Evolutionary conservation across 305 asterid species (phyloP), one percentile per base, ranked within the genome.

Genomic region (Caryopteris hybrid): DNA sequence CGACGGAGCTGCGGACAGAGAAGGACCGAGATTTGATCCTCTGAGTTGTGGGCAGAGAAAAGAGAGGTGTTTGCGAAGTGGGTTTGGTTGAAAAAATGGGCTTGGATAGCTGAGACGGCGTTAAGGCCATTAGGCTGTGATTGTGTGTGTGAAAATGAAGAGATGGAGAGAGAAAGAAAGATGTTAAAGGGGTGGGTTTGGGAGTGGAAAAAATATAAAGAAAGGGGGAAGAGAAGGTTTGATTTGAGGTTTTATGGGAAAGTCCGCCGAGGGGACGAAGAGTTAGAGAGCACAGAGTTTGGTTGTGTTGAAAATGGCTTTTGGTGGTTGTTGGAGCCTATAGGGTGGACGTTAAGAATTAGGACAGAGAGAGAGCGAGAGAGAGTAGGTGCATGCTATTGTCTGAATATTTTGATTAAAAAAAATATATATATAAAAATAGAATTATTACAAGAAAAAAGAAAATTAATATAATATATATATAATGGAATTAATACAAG

Each of bases 21-120:
- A 68, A 76, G 3, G 83, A 77, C 16, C 81, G 78, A 4, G 84
- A 77, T 42, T 75, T 71, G 68, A 76, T 20, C 48, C 62, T 74
- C 42, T 80, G 79, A 69, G 78, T 3, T 0, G 80, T 17, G 39
- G 86, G 78, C 21, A 80, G 69, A 0, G 89, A 75, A 33, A 83
- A 76, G 39, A 76, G 64, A 0, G 86, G 76, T 0, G 82, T 18
- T 60, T 69, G 74, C 47, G 88, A 72, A 29, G 74, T 53, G 85
- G 85, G 83, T 41, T 84, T 88, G 74, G 88, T 76, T 74, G 91
- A 80, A 66, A 88, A 66, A 46, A 85, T 61, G 38, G 96, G 80
- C 13, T 86, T 86, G 22, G 92, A 75, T 7, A 85, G 87, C 10
- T 80, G 80, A 27, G 86, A 6, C 8, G 89, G 88, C 67, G 91